phyloP scores from a whole-genome alignment of 2,329 filamentous ascomycete genomes.

The Pseudocercospora pini-densiflorae region DNA sequence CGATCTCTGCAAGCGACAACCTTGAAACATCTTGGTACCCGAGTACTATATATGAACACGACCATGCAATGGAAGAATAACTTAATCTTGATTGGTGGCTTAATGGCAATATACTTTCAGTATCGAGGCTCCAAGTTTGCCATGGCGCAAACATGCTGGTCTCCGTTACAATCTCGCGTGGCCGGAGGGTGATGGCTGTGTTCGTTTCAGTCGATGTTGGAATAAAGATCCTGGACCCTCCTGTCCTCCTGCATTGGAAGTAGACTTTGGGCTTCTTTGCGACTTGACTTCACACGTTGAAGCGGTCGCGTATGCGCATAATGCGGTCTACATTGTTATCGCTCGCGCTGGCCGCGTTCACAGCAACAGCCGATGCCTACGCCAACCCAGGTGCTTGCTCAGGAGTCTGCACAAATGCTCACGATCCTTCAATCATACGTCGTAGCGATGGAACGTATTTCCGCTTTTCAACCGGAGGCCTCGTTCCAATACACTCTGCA shows the following conservation, averaged over 20 bases:
- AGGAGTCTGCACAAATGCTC: constrained; percentile 50
- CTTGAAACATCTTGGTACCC: not conserved
- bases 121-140: not conserved
- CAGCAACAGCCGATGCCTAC: constrained; percentile 38
- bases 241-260: not conserved
- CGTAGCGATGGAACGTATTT: constrained; percentile 56
- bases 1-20: not conserved
- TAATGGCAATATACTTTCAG: not conserved
- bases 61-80: not conserved
- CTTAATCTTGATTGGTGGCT: not conserved
- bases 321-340: constrained; percentile 15
- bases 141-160: constrained; percentile 5
- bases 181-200: not conserved
- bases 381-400: constrained; percentile 47
- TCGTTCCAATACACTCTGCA: constrained; percentile 56
- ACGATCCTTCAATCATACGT: constrained; percentile 57
- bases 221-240: not conserved
- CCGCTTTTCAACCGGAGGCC: constrained; percentile 58
- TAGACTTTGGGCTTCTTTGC: not conserved
- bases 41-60: not conserved
- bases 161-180: not conserved
- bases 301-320: not conserved
- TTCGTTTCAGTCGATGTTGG: not conserved
- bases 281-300: not conserved
- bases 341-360: constrained; percentile 25